Evolutionary conservation across 441 rosid genomes (phyloP), one percentile per base, ranked within the genome.

Genomic region (Jatropha multifida): DNA sequence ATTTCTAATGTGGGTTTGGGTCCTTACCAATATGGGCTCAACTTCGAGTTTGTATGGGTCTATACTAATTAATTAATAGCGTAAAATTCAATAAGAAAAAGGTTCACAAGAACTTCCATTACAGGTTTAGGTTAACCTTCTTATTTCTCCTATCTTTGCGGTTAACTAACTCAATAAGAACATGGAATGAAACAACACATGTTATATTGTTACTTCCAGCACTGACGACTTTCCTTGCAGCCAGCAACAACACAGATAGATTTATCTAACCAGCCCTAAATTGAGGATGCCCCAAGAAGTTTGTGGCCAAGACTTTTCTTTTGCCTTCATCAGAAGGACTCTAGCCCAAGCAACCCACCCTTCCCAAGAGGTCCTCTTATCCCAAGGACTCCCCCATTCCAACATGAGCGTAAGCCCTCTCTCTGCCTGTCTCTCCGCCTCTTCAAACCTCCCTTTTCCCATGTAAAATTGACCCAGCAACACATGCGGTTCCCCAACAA

Each of bases 311-410:
- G 89, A 84, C 80, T 83, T 89, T 63, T 90, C 94, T 32, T 73
- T 84, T 27, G 96, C 92, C 75, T 94, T 94, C 94, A 91, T 86
- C 79, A 86, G 56, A 80, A 92, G 49, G 40, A 91, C 92, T 65
- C 97, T 91, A 3, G 80, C 86, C 98, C 98, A 94, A 84, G 97
- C 96, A 73, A 91, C 52, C 97, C 98, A 93, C 6, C 97, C 98
- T 86, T 88, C 94, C 98, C 96, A 92, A 26, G 97, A 86, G 87
- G 81, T 91, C 82, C 97, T 90, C 88, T 91, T 94, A 72, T 92
- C 98, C 97, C 98, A 91, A 2, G 97, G 93, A 66, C 88, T 91
- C 12, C 97, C 97, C 98, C 97, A 94, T 71, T 90, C 93, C 87
- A 94, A 73, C 42, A 91, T 63, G 46, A 91, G 81, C 44, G 74